Evolutionary conservation across 208 protist species (phyloP).

Genomic region (Leishmania tarentolae): DNA sequence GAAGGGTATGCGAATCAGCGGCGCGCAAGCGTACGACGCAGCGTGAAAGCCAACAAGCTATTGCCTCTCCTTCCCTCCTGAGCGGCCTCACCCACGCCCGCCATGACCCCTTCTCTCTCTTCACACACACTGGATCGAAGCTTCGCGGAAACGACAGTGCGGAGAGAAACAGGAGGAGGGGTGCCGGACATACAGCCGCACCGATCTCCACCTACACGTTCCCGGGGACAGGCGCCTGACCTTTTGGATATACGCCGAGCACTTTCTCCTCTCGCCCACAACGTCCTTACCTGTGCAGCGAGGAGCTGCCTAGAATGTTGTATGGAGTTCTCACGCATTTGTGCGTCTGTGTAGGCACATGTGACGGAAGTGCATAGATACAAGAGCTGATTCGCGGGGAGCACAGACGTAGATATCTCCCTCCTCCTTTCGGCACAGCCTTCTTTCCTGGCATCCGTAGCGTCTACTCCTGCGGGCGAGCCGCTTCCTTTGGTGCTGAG

Average conservation of each 20-base stretch:
- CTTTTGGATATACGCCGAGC: neutral
- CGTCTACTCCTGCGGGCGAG: slow-evolving; percentile 8
- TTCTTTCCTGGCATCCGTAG: too few species aligned
- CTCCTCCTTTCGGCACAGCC: neutral
- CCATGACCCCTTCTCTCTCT: neutral
- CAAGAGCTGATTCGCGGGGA: too few species aligned
- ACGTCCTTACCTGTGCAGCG: neutral
- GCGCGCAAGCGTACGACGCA: too few species aligned
- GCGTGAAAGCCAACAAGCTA: too few species aligned
- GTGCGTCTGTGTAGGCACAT: neutral
- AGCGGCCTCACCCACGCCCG: too few species aligned
- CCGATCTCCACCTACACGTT: neutral
- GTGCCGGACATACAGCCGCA: neutral
- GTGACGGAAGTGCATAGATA: neutral
- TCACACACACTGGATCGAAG: neutral
- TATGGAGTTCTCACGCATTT: neutral
- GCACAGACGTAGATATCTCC: too few species aligned
- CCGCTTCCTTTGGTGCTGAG: slow-evolving; percentile 19
- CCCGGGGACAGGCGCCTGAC: neutral
- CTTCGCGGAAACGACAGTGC: neutral
- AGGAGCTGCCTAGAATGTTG: neutral
- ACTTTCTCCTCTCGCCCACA: neutral
- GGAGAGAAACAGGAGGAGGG: neutral
- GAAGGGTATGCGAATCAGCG: too few species aligned
- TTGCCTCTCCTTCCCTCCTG: neutral